Conservation (phyloP, 2,329 filamentous ascomycete genomes). For the Xylaria sp. region DNA sequence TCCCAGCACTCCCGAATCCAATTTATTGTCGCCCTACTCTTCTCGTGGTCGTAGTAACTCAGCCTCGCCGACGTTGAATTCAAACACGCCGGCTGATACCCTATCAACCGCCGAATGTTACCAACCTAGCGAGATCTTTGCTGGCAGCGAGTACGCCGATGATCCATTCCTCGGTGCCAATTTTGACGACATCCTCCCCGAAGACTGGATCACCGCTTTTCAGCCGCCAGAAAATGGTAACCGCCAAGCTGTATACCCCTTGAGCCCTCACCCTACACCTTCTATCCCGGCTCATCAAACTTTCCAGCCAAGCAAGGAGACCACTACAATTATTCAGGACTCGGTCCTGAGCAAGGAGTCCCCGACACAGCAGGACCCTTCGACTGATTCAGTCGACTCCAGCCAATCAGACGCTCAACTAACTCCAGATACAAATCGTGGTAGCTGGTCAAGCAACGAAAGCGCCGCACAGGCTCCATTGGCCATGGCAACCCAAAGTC, state of each 20-base stretch:
- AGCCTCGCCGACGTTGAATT: conserved; percentile 54
- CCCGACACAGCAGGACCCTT: conserved; percentile 54
- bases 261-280: conserved; percentile 65
- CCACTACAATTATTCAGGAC: conserved; percentile 15
- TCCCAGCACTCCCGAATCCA: conserved; percentile 52
- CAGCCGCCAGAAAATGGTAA: conserved; percentile 32
- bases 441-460: conserved; percentile 63
- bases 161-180: conserved; percentile 65
- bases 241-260: conserved; percentile 51
- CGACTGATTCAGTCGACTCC: conserved; percentile 47
- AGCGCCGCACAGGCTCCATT: conserved; percentile 54
- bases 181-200: conserved; percentile 54
- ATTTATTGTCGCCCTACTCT: conserved; percentile 57
- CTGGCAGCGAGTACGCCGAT: conserved; percentile 56
- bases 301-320: conserved; percentile 30
- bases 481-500: conserved; percentile 61
- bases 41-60: conserved; percentile 56
- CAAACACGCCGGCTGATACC: conserved; percentile 63
- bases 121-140: conserved; percentile 58
- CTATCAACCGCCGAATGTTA: conserved; percentile 60
- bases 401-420: conserved; percentile 54
- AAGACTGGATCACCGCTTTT: conserved; percentile 30
- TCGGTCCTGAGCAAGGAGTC: conserved; percentile 58
- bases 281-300: conserved; percentile 60
- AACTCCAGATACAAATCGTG: conserved; percentile 63